phyloP scores from a whole-genome alignment of 2,329 filamentous ascomycete genomes.

The Beauveria brongniartii region DNA sequence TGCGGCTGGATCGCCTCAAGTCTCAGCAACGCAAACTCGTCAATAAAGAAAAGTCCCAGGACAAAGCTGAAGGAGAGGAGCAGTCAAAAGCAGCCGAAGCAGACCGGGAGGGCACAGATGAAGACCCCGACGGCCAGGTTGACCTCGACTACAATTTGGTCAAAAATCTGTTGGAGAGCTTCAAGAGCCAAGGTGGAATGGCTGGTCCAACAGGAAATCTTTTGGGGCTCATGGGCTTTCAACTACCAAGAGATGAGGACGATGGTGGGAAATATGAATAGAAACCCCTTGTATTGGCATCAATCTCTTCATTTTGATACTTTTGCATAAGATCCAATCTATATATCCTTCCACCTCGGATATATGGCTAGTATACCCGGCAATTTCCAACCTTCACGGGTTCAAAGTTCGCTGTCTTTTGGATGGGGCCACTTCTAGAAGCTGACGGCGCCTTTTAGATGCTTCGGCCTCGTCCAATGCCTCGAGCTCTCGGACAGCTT shows the following conservation, averaged over 20 bases:
- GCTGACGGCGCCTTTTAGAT: slow-evolving; percentile 26
- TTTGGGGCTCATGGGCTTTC: slow-evolving; percentile 76
- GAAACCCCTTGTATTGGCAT: neutral
- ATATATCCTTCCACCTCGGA: neutral
- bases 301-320: neutral
- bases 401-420: slow-evolving; percentile 30
- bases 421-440: slow-evolving; percentile 33
- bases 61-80: slow-evolving; percentile 14
- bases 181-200: slow-evolving; percentile 82
- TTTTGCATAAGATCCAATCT: neutral
- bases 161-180: slow-evolving; percentile 84
- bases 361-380: neutral
- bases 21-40: slow-evolving; percentile 20
- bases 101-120: slow-evolving; percentile 37
- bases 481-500: slow-evolving; percentile 38
- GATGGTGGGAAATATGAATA: slow-evolving; percentile 31
- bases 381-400: neutral
- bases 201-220: slow-evolving; percentile 83
- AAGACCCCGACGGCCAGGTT: slow-evolving; percentile 50
- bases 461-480: slow-evolving; percentile 26
- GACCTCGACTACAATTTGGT: slow-evolving; percentile 81
- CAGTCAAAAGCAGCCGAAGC: slow-evolving; percentile 15
- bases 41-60: slow-evolving; percentile 5
- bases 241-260: slow-evolving; percentile 71
- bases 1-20: slow-evolving; percentile 42